Percentiles rank a stretch among this genome's conserved stretches.
Evolutionary conservation across 208 protist genomes (phyloP).

Genomic region (Acanthamoeba triangularis): DNA sequence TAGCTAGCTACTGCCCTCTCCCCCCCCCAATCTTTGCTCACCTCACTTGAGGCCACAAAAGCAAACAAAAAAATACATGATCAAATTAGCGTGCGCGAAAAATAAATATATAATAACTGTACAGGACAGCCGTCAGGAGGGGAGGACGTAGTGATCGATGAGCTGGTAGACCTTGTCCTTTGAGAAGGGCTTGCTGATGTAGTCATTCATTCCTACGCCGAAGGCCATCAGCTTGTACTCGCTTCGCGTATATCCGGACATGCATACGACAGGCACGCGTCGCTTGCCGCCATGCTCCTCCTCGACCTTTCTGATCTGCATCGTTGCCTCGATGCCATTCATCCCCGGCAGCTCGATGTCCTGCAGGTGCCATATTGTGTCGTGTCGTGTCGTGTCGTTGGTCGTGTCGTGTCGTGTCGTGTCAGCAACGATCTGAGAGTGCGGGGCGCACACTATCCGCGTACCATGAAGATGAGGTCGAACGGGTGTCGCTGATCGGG

Average conservation of each 20-base stretch:
- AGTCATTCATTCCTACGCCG: slow-evolving; percentile 54
- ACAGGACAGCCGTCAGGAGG: no score
- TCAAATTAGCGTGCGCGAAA: no score
- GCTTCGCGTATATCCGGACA: slow-evolving; percentile 38
- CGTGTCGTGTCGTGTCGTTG: not conserved
- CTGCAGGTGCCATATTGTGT: not conserved
- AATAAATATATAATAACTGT: no score
- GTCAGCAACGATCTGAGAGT: not conserved
- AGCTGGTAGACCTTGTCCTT: slow-evolving; percentile 26
- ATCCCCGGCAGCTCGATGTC: slow-evolving; percentile 39
- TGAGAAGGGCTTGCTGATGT: slow-evolving; percentile 51
- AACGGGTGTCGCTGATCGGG: not conserved
- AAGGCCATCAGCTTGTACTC: slow-evolving; percentile 66
- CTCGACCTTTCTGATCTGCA: not conserved
- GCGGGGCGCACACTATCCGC: no score
- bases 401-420: no score
- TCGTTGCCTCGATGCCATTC: slow-evolving; percentile 7
- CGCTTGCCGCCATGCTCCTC: not conserved
- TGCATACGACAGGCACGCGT: slow-evolving; percentile 28
- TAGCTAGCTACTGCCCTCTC: no score
- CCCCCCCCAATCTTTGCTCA: no score
- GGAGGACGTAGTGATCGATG: slow-evolving; percentile 2
- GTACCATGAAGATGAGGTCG: slow-evolving; percentile 28
- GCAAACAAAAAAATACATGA: no score
- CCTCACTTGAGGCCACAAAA: no score